Evolutionary conservation across 2,329 filamentous ascomycete species (phyloP).

Genomic region (Apiospora hydei): DNA sequence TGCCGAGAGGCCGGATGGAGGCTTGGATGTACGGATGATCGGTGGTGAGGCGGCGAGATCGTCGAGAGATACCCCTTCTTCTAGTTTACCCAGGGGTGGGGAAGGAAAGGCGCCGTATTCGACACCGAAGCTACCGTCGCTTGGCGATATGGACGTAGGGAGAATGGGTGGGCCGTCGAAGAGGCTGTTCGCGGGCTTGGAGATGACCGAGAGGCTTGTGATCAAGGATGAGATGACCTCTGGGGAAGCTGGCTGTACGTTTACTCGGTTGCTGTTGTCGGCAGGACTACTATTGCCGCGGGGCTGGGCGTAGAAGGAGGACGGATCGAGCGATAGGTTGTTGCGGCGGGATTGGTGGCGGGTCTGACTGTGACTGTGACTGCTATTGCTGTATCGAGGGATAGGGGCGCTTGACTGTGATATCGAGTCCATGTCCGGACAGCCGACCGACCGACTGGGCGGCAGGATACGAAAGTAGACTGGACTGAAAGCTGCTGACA

Average conservation of each 20-base stretch:
- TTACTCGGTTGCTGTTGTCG: constrained; percentile 35
- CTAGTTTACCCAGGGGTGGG: constrained; percentile 56
- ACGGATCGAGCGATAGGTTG: constrained; percentile 37
- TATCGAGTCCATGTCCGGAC: constrained; percentile 25
- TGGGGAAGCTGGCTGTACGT: constrained; percentile 61
- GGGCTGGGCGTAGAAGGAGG: constrained; percentile 40
- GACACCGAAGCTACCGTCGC: constrained; percentile 68
- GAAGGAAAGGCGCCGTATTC: constrained; percentile 74
- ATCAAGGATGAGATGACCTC: constrained; percentile 76
- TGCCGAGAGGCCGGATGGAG: constrained; percentile 76
- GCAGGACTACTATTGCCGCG: constrained; percentile 28
- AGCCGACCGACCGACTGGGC: constrained; percentile 13
- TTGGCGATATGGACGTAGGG: constrained; percentile 44
- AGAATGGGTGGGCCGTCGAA: constrained; percentile 66
- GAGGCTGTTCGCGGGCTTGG: constrained; percentile 71
- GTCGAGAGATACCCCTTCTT: constrained; percentile 59
- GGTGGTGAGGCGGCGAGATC: constrained; percentile 71
- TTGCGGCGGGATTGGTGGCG: constrained; percentile 43
- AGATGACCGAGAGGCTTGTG: constrained; percentile 73
- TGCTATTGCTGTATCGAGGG: constrained; percentile 30
- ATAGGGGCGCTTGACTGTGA: constrained; percentile 35
- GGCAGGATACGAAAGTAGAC: background rate
- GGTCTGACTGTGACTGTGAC: constrained; percentile 30
- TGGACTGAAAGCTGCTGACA: background rate
- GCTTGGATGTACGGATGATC: constrained; percentile 82